Percentiles rank a stretch among this genome's conserved stretches.
Conservation (phyloP, 2,329 filamentous ascomycete species). For the Colletotrichum limetticola region DNA sequence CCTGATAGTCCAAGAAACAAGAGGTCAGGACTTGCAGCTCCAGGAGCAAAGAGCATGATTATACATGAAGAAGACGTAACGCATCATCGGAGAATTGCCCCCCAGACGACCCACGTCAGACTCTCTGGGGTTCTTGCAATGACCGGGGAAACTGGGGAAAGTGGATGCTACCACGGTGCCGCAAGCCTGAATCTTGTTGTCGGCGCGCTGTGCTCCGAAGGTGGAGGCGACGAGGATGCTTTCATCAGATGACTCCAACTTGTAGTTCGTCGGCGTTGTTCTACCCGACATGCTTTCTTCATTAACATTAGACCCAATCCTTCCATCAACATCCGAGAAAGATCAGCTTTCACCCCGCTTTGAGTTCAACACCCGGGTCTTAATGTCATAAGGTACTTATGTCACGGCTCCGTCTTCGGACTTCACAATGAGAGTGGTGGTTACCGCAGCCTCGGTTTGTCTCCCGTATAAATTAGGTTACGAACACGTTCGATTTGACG, state of each 20-base stretch:
- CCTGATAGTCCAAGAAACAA: neutral
- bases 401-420: neutral
- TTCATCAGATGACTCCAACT: neutral
- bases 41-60: neutral
- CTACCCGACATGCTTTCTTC: neutral
- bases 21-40: neutral
- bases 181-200: neutral
- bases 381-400: neutral
- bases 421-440: neutral
- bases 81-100: neutral
- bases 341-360: neutral
- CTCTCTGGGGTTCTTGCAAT: neutral
- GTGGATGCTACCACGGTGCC: neutral
- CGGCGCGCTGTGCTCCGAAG: slow-evolving; percentile 9
- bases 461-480: neutral
- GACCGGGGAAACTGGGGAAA: slow-evolving; percentile 17
- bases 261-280: neutral
- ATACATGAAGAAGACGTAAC: neutral
- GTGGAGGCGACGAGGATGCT: slow-evolving; percentile 5
- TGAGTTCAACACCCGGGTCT: neutral
- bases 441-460: neutral
- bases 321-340: neutral
- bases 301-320: neutral
- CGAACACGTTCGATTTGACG: too few species aligned
- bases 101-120: neutral